Evolutionary conservation across 2,329 filamentous ascomycete genomes (phyloP).

Genomic region (Escovopsis sp.): DNA sequence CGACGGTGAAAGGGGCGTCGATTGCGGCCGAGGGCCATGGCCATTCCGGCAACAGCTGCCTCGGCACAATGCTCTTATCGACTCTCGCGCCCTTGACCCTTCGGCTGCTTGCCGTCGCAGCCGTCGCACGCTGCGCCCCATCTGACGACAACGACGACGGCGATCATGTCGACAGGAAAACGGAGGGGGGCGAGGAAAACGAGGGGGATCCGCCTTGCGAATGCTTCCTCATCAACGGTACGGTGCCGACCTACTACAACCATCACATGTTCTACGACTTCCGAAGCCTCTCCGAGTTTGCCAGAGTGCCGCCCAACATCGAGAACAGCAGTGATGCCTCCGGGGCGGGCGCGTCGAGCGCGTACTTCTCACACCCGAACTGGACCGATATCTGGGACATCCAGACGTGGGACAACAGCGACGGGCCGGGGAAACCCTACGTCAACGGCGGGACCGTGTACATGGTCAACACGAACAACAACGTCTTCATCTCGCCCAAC

Average conservation of each 20-base stretch:
- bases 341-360: slow-evolving; percentile 19
- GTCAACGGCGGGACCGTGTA: slow-evolving; percentile 15
- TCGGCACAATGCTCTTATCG: no score
- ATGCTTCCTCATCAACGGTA: slow-evolving; percentile 35
- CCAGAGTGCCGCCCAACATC: slow-evolving; percentile 20
- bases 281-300: slow-evolving; percentile 25
- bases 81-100: no score
- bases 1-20: no score
- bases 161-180: no score
- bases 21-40: no score
- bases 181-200: not conserved
- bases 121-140: no score
- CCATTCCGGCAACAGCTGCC: no score
- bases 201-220: slow-evolving; percentile 17
- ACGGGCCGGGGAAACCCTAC: slow-evolving; percentile 14
- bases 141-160: no score
- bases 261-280: slow-evolving; percentile 37
- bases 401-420: slow-evolving; percentile 27
- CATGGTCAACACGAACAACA: slow-evolving; percentile 28
- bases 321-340: slow-evolving; percentile 13
- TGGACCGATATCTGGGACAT: slow-evolving; percentile 25
- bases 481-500: slow-evolving; percentile 32
- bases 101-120: no score
- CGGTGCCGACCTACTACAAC: slow-evolving; percentile 27
- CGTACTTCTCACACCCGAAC: slow-evolving; percentile 22